phyloP scores from a whole-genome alignment of 495 filamentous ascomycete genomes.

The Chaetomium fimeti region DNA sequence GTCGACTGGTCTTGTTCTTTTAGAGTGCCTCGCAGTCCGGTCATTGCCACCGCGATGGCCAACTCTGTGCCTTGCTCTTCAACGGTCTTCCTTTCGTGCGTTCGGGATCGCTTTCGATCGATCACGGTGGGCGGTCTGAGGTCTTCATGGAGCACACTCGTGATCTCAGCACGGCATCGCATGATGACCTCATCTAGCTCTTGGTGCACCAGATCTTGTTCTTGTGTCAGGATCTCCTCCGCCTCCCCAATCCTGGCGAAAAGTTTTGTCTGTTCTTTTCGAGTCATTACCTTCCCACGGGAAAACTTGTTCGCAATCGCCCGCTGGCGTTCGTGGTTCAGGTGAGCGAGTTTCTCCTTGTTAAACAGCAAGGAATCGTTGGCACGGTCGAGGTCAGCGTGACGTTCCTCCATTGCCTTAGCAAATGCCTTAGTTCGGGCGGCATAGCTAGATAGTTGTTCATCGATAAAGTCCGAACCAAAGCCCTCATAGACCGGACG shows the following conservation, averaged over 20 bases:
- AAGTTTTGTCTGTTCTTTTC: neutral
- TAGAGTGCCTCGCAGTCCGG: conserved; percentile 1
- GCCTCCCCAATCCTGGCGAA: neutral
- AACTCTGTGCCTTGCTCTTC: conserved; percentile 1
- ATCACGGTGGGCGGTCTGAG: conserved; percentile 1
- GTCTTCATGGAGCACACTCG: neutral
- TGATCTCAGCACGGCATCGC: neutral
- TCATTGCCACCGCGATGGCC: neutral
- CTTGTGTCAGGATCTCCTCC: neutral
- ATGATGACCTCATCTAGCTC: neutral
- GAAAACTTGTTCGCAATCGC: neutral
- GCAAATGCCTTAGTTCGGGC: neutral
- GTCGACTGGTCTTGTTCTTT: neutral
- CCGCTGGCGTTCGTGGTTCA: neutral
- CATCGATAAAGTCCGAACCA: neutral
- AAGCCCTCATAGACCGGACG: neutral
- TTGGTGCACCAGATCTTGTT: neutral
- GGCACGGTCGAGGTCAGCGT: neutral
- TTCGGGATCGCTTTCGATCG: neutral
- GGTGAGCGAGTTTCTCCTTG: neutral
- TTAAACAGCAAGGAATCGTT: neutral
- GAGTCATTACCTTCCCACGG: neutral
- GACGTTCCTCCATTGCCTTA: neutral
- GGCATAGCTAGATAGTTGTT: neutral
- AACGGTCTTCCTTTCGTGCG: neutral